Conservation (phyloP, 2,329 filamentous ascomycete genomes). For the Lomentospora prolificans region DNA sequence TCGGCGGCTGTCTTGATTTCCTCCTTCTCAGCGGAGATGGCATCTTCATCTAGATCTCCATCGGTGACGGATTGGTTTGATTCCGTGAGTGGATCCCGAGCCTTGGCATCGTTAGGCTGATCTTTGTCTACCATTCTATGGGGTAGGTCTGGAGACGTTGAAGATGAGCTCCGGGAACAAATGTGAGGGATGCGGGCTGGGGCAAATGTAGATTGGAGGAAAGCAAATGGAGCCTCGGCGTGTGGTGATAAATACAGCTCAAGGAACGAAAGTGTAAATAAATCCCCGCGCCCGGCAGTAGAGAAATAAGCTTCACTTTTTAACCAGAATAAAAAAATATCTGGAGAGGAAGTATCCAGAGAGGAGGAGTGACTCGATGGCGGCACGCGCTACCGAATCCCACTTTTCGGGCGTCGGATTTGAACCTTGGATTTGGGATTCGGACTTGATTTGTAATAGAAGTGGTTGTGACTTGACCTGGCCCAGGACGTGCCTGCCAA, state of each 20-base stretch:
- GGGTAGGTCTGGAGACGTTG: neutral
- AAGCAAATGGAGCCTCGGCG: neutral
- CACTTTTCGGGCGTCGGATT: neutral
- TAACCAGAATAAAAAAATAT: neutral
- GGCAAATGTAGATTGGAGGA: neutral
- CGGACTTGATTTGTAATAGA: neutral
- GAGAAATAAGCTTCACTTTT: neutral
- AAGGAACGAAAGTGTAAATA: neutral
- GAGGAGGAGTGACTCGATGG: neutral
- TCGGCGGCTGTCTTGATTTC: conserved; percentile 7
- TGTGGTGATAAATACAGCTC: neutral
- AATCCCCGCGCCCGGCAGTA: no score
- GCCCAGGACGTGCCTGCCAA: neutral
- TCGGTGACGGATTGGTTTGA: conserved; percentile 9
- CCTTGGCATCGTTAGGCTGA: neutral
- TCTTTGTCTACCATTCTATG: conserved; percentile 4
- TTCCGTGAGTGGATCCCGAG: conserved; percentile 6
- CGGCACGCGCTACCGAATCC: neutral
- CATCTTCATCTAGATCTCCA: conserved; percentile 5
- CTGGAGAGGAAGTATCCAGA: neutral
- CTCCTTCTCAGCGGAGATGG: conserved; percentile 5
- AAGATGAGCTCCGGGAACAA: neutral
- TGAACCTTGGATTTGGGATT: neutral
- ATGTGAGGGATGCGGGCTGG: neutral
- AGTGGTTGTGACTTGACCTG: neutral